Evolutionary conservation across 148 eudicot species (phyloP).

Genomic region (Rheum nobile): DNA sequence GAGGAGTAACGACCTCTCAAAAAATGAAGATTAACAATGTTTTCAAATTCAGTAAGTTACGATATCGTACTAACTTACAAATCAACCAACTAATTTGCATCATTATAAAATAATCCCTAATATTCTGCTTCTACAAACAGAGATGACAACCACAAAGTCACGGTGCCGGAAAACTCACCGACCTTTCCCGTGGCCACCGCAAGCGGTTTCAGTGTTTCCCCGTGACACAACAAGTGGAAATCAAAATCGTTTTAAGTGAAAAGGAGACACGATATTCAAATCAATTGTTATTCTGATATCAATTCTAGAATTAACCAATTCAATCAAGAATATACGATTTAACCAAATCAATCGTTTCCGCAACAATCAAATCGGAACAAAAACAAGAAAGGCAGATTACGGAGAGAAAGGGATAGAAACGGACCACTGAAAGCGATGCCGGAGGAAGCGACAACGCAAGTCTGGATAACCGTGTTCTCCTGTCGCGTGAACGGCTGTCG

Average conservation of each 20-base stretch:
- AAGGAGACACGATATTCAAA: background rate
- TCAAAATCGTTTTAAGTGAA: background rate
- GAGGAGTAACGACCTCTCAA: too few species aligned
- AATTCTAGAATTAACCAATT: background rate
- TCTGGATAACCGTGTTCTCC: slow-evolving; percentile 38
- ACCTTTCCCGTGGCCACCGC: slow-evolving; percentile 2
- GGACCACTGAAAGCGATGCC: slow-evolving; percentile 35
- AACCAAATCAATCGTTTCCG: background rate
- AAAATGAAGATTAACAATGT: background rate
- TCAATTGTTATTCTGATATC: background rate
- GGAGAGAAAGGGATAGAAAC: background rate
- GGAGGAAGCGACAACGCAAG: slow-evolving; percentile 33
- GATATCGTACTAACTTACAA: background rate
- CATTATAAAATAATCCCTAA: background rate
- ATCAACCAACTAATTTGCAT: background rate
- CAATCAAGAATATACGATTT: background rate
- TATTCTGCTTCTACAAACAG: background rate
- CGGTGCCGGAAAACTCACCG: background rate
- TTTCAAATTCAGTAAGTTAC: background rate
- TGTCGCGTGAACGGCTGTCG: slow-evolving; percentile 34
- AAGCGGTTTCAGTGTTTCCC: background rate
- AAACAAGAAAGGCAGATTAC: background rate
- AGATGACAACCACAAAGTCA: background rate
- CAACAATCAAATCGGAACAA: background rate
- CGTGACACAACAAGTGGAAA: background rate